Percentiles rank a stretch among this genome's conserved stretches.
These are phyloP conservation scores for Mortierella sp. DNA, from an alignment of 371 early-diverging fungal species.

Conservation along the genomic window DNA sequence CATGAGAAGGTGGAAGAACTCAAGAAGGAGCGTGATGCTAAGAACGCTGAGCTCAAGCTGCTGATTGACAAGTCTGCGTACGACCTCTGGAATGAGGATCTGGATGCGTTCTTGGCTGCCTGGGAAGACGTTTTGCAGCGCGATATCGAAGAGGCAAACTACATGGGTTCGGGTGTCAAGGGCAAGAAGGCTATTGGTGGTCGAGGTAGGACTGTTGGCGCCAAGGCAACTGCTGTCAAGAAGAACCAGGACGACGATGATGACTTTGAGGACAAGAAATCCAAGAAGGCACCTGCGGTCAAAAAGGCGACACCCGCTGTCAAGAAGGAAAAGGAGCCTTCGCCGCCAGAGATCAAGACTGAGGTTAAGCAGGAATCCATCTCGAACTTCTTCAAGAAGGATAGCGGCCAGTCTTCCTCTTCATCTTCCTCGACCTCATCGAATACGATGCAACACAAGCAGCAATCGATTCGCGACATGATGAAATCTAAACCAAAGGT, in stretches of 20 bases:
- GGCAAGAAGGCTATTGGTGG: slow-evolving; percentile 14
- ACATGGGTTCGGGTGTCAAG: slow-evolving; percentile 40
- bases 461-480: slow-evolving; percentile 45
- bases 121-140: slow-evolving; percentile 74
- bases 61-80: slow-evolving; percentile 78
- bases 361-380: slow-evolving; percentile 27
- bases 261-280: slow-evolving; percentile 31
- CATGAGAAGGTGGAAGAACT: slow-evolving; percentile 91
- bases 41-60: slow-evolving; percentile 76
- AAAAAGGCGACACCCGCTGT: slow-evolving; percentile 19
- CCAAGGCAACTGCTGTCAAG: slow-evolving; percentile 36
- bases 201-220: slow-evolving; percentile 13
- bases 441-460: slow-evolving; percentile 39
- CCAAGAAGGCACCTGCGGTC: slow-evolving; percentile 19
- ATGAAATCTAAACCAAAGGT: slow-evolving; percentile 32
- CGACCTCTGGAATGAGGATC: slow-evolving; percentile 94
- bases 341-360: slow-evolving; percentile 12
- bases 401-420: slow-evolving; percentile 17
- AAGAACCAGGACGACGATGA: slow-evolving; percentile 40
- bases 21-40: slow-evolving; percentile 76
- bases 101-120: slow-evolving; percentile 79
- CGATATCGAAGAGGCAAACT: slow-evolving; percentile 38
- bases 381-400: slow-evolving; percentile 20
- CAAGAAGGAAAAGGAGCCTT: slow-evolving; percentile 22
- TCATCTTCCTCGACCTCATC: slow-evolving; percentile 2